Conservation (phyloP, 768 basidiomycete genomes). For the Rhizopogon salebrosus region DNA sequence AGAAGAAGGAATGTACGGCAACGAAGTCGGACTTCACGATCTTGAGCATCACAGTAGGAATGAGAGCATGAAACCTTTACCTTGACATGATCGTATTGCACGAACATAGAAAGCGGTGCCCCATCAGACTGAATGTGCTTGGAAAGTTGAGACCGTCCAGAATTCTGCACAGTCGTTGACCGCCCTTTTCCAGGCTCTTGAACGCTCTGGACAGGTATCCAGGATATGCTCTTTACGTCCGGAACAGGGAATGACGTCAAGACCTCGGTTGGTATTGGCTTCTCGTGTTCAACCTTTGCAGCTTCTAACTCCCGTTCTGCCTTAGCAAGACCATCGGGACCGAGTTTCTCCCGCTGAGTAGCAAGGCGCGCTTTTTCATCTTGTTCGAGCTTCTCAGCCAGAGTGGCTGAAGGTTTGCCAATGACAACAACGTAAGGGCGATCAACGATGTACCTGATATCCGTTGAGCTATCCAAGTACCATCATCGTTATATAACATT, state of each 20-base stretch:
- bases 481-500: not conserved
- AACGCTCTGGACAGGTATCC: slow-evolving; percentile 74
- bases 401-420: slow-evolving; percentile 82
- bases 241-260: slow-evolving; percentile 88
- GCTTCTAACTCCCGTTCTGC: slow-evolving; percentile 64
- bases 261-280: slow-evolving; percentile 75
- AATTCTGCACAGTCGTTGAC: slow-evolving; percentile 19
- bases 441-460: slow-evolving; percentile 70
- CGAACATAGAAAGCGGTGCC: slow-evolving; percentile 71
- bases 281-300: slow-evolving; percentile 84
- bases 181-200: slow-evolving; percentile 60
- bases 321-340: slow-evolving; percentile 73
- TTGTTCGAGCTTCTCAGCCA: slow-evolving; percentile 75
- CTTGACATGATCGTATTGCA: slow-evolving; percentile 92
- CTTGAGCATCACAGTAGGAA: slow-evolving; percentile 1
- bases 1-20: slow-evolving; percentile 72
- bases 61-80: slow-evolving; percentile 32
- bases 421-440: slow-evolving; percentile 68
- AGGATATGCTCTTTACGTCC: slow-evolving; percentile 83
- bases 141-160: slow-evolving; percentile 42
- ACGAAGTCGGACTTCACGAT: slow-evolving; percentile 82
- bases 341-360: slow-evolving; percentile 63
- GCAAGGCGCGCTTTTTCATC: slow-evolving; percentile 77
- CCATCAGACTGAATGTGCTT: slow-evolving; percentile 68
- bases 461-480: not conserved